phyloP scores from a whole-genome alignment of 345 rosid genomes.

The Angophora floribunda region DNA sequence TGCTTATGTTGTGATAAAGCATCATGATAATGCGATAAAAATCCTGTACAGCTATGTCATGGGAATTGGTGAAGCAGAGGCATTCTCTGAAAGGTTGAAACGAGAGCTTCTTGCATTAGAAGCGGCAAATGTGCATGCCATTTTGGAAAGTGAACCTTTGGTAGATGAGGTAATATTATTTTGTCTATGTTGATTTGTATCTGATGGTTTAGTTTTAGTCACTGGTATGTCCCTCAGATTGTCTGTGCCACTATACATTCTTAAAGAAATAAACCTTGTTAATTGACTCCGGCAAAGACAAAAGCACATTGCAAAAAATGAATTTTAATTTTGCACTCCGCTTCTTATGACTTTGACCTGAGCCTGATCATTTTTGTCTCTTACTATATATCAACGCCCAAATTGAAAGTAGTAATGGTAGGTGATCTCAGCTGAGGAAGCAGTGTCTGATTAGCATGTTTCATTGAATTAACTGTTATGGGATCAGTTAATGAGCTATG shows the following conservation, averaged over 20 bases:
- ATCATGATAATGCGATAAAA: background rate
- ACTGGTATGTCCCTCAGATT: background rate
- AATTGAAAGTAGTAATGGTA: background rate
- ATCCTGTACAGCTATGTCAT: conserved; percentile 71
- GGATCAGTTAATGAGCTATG: background rate
- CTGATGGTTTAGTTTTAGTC: background rate
- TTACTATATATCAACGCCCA: background rate
- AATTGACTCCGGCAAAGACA: background rate
- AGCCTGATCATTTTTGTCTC: background rate
- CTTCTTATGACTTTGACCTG: background rate
- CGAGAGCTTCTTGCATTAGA: conserved; percentile 96
- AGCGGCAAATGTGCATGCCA: conserved; percentile 99
- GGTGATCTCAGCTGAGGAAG: background rate
- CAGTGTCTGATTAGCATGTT: background rate
- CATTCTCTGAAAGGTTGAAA: conserved; percentile 95
- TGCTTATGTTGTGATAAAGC: background rate
- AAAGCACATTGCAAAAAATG: background rate
- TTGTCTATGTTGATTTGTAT: background rate
- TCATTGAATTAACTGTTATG: background rate
- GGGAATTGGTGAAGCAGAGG: conserved; percentile 99
- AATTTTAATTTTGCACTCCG: background rate
- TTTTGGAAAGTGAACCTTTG: conserved; percentile 92
- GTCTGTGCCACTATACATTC: background rate
- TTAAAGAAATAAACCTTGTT: background rate
- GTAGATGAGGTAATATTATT: conserved; percentile 63